phyloP scores from a whole-genome alignment of 2,329 filamentous ascomycete species.

The Phyllosticta citribraziliensis region DNA sequence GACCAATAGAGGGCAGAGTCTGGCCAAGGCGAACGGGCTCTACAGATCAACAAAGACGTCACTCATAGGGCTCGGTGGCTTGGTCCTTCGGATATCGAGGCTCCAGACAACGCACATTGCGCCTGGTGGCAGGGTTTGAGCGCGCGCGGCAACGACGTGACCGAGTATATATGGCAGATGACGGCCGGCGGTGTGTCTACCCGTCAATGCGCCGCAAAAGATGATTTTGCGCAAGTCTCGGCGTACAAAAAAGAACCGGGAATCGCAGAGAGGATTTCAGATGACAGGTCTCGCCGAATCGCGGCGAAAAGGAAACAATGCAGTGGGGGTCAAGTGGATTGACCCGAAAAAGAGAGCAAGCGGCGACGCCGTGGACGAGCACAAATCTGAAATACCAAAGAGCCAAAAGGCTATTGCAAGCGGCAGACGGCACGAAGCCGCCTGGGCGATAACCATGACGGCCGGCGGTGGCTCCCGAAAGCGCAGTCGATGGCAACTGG shows the following conservation, averaged over 20 bases:
- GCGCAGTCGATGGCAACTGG: not conserved
- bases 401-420: conserved; percentile 16
- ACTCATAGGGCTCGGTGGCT: conserved; percentile 24
- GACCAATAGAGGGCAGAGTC: conserved; percentile 23
- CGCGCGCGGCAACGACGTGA: conserved; percentile 23
- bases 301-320: not conserved
- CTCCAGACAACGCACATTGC: conserved; percentile 26
- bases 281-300: conserved; percentile 13
- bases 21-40: conserved; percentile 23
- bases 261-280: conserved; percentile 11
- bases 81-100: conserved; percentile 20
- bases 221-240: conserved; percentile 19
- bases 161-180: conserved; percentile 20
- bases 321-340: conserved; percentile 9
- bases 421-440: conserved; percentile 13
- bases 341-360: conserved; percentile 16
- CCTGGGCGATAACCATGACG: conserved; percentile 6
- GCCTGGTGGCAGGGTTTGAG: conserved; percentile 21
- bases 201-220: conserved; percentile 25
- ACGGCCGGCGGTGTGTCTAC: conserved; percentile 28
- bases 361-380: not conserved
- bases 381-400: not conserved
- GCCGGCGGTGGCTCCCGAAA: not conserved
- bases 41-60: conserved; percentile 24
- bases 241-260: conserved; percentile 11